A percentile compares a stretch with the other conserved stretches of the same genome.
Conservation (phyloP, 305 asterid species). For the Solanum chacoense region DNA sequence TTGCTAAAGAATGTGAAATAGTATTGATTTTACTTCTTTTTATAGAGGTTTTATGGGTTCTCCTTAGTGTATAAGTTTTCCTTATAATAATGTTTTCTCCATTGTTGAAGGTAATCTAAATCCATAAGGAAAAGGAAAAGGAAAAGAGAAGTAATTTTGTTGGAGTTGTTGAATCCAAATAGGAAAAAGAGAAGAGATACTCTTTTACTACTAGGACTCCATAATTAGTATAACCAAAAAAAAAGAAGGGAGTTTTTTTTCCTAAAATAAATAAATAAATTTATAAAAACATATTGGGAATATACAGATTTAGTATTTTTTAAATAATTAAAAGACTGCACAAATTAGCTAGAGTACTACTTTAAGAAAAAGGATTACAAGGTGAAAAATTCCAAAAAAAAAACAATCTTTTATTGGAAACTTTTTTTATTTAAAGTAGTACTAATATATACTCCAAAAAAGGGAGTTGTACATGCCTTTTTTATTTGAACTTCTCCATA, state of each 20-base stretch:
- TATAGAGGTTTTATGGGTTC: background rate
- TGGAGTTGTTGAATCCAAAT: background rate
- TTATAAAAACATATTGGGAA: background rate
- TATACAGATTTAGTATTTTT: background rate
- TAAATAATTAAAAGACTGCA: background rate
- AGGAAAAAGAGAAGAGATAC: background rate
- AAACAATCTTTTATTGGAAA: background rate
- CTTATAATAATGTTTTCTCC: background rate
- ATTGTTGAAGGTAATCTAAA: background rate
- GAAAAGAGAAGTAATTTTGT: background rate
- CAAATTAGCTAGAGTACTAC: background rate
- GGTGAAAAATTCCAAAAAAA: background rate
- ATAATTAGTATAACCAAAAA: background rate
- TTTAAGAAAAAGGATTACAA: background rate
- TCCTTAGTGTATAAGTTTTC: background rate
- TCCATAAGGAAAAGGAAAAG: background rate
- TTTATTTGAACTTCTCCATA: background rate
- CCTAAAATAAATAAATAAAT: no score
- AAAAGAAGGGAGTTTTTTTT: background rate
- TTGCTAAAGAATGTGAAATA: background rate
- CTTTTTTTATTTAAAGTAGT: background rate
- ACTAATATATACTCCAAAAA: background rate
- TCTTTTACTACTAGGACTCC: background rate
- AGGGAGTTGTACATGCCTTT: background rate
- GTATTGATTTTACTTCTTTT: background rate